phyloP scores from a whole-genome alignment of 176 grass and related monocot genomes.

The Cenchrus americanus region DNA sequence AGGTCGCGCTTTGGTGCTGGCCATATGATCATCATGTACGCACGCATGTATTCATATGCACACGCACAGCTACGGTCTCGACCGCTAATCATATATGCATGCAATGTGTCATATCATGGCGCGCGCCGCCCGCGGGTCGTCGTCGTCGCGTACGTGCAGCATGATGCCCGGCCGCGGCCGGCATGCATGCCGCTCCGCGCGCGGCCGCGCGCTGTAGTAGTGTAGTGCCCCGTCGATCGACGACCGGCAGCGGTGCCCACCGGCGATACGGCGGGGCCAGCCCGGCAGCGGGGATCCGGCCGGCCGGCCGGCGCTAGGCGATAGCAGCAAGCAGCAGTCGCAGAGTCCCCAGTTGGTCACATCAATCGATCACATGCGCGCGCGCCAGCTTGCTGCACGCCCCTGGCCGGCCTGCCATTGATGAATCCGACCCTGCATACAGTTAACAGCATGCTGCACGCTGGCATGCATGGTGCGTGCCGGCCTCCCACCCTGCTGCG shows the following conservation, averaged over 20 bases:
- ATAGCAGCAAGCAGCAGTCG: not conserved
- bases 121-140: not conserved
- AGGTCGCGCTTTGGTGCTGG: slow-evolving; percentile 36
- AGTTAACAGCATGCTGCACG: not conserved
- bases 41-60: not conserved
- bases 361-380: slow-evolving; percentile 13
- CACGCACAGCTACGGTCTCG: not conserved
- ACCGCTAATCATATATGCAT: not conserved
- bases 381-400: not conserved
- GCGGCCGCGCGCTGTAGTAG: not conserved
- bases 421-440: not conserved
- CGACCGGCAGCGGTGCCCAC: not conserved
- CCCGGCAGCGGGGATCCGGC: slow-evolving; percentile 38
- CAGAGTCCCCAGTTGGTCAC: slow-evolving; percentile 20
- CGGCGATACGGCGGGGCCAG: slow-evolving; percentile 30
- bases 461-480: too few relatives aligned
- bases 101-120: not conserved
- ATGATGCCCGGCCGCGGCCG: not conserved
- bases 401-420: slow-evolving; percentile 8
- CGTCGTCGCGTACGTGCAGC: too few relatives aligned
- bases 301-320: not conserved
- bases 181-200: not conserved
- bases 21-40: slow-evolving; percentile 31
- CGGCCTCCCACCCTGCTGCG: too few relatives aligned
- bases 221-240: not conserved